Evolutionary conservation across 805 yeast genomes (phyloP).

Genomic region (Blastobotrys chiropterorum): DNA sequence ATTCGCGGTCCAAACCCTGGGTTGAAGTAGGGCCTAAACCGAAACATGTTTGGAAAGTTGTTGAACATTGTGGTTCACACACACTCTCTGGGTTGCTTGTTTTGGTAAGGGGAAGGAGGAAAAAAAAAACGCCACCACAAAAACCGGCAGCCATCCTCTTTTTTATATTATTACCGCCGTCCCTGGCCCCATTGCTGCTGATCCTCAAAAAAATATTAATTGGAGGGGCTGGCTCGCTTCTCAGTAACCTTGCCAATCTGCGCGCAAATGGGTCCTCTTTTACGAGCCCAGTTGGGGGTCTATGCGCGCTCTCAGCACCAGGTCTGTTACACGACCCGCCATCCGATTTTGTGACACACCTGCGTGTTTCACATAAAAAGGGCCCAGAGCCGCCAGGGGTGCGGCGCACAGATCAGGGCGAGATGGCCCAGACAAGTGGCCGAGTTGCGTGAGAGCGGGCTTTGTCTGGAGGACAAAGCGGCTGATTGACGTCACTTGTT

Average conservation of each 20-base stretch:
- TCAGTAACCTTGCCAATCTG: neutral
- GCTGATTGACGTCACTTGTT: no score
- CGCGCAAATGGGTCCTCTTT: neutral
- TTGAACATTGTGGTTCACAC: neutral
- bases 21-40: neutral
- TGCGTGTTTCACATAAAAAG: neutral
- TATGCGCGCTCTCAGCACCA: no score
- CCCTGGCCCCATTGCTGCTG: neutral
- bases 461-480: neutral
- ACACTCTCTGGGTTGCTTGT: neutral
- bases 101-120: neutral
- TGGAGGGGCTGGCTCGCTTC: neutral
- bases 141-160: neutral
- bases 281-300: neutral
- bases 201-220: neutral
- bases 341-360: neutral
- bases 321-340: neutral
- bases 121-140: neutral
- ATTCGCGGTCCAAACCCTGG: slow-evolving; percentile 2
- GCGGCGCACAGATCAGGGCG: no score
- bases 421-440: no score
- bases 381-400: neutral
- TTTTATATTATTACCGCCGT: neutral
- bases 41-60: neutral
- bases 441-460: no score